Conservation (phyloP, 208 protist genomes). For the Borovskyia barvae region DNA sequence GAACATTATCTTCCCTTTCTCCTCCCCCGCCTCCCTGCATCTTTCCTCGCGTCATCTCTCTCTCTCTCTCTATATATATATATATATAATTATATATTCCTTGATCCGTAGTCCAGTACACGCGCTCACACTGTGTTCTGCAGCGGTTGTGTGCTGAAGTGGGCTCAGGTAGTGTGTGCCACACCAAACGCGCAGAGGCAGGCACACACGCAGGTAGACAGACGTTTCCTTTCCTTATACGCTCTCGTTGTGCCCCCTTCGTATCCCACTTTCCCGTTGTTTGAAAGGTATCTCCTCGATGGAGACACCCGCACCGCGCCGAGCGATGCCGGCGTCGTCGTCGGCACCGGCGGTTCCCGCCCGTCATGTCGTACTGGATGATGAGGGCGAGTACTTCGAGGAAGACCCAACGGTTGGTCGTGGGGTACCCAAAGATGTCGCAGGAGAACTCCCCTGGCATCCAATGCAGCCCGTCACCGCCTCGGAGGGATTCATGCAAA, state of each 20-base stretch:
- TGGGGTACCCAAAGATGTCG: conserved; percentile 59
- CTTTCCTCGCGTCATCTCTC: too few relatives aligned
- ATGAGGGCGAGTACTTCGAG: conserved; percentile 82
- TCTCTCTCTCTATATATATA: too few relatives aligned
- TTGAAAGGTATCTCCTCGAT: too few relatives aligned
- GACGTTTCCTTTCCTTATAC: neutral
- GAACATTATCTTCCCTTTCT: conserved; percentile 5
- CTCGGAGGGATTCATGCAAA: conserved; percentile 19
- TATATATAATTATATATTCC: too few relatives aligned
- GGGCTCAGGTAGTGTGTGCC: too few relatives aligned
- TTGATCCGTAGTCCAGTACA: too few relatives aligned
- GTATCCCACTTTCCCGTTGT: neutral
- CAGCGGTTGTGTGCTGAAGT: too few relatives aligned
- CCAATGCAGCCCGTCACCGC: conserved; percentile 37
- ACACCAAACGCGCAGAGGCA: too few relatives aligned
- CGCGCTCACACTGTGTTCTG: too few relatives aligned
- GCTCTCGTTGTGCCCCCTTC: neutral
- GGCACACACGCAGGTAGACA: too few relatives aligned
- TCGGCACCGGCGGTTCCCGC: neutral
- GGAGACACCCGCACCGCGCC: too few relatives aligned
- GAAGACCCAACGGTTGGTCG: conserved; percentile 77
- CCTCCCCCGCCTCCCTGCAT: neutral
- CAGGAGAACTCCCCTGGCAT: conserved; percentile 40
- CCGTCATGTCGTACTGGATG: conserved; percentile 58
- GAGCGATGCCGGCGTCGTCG: neutral